Conservation (phyloP, 495 filamentous ascomycete species). For the Penicillium diatomitis region DNA sequence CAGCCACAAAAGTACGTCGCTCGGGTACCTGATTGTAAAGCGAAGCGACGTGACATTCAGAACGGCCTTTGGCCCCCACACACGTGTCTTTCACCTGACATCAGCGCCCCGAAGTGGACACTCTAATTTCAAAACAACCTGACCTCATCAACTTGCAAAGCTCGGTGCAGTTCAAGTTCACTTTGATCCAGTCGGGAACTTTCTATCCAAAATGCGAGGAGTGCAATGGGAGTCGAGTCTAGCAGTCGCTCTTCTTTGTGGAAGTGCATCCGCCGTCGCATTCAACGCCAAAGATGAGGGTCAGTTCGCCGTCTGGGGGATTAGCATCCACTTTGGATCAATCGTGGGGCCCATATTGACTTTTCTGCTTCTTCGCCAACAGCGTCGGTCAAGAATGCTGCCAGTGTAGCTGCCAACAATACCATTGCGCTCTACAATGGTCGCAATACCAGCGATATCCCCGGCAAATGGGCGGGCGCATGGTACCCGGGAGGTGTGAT, state of each 20-base stretch:
- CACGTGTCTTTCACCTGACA: too few relatives aligned
- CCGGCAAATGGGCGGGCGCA: constrained; percentile 41
- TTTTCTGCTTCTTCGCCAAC: not conserved
- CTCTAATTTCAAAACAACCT: too few relatives aligned
- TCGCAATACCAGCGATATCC: constrained; percentile 45
- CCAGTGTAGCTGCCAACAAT: constrained; percentile 45
- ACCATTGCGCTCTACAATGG: constrained; percentile 59
- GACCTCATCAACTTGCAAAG: too few relatives aligned
- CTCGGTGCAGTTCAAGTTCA: too few relatives aligned
- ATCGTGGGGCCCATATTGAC: not conserved
- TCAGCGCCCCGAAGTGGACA: too few relatives aligned
- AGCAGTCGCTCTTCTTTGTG: constrained; percentile 2
- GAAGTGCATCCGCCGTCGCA: constrained; percentile 7
- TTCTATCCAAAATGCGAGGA: not conserved
- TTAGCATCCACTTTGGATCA: not conserved
- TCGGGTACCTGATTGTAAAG: too few relatives aligned
- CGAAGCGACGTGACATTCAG: too few relatives aligned
- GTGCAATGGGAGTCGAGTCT: not conserved
- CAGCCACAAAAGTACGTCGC: too few relatives aligned
- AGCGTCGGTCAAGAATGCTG: constrained; percentile 60
- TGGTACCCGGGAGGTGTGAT: constrained; percentile 68
- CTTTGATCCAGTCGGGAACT: too few relatives aligned
- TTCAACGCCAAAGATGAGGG: constrained; percentile 9
- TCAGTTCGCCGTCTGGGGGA: not conserved
- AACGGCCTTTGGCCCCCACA: too few relatives aligned